Base-by-base conservation (phyloP, 2,329 filamentous ascomycete genomes). In the Trichoderma lentiforme region DNA sequence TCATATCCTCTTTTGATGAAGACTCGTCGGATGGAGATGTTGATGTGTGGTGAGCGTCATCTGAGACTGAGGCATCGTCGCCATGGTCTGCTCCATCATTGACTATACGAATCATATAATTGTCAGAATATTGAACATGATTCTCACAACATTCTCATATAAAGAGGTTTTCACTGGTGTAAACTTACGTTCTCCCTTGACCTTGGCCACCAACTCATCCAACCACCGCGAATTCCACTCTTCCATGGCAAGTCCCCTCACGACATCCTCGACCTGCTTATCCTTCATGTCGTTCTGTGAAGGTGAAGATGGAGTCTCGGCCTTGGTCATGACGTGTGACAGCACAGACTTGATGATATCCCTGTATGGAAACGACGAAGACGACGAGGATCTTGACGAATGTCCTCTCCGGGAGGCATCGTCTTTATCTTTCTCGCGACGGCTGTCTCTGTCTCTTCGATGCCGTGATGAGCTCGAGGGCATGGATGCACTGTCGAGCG, bases 221-320 rank as follows among this genome's bases (percentile, higher is more conserved):
- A 74, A 34, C 70, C 68, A 66, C n/a, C 51, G 69, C 11, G 63
- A 60, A 53, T 71, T 66, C 43, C 71, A 71, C n/a, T 69, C 73
- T 24, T 71, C 72, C 30, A 74, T 69, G 26, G 71, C 72, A 36
- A 73, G 60, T 3, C 67, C 72, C 58, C 72, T 60, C 34, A 75
- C 71, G 24, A 74, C 72, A n/a, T 74, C 72, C 34, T 75, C 74
- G 26, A 74, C 73, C 14, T 74, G 67, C 61, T 71, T 73, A 58
- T 73, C 70, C 3, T 67, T 72, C 61, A 58, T 39, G 30, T 72
- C 63, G 8, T 0, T 26, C 24, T 53, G 7, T 34, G 43, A 28
- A 43, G 39, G 15, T 51, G 58, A 28, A 57, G 69, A 43, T 0
- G 36, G 12, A 12, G 36, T 34, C 34, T 36, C 61, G 61, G 47